phyloP scores from a whole-genome alignment of 805 yeast genomes.

The Teunomyces aglyptinius region DNA sequence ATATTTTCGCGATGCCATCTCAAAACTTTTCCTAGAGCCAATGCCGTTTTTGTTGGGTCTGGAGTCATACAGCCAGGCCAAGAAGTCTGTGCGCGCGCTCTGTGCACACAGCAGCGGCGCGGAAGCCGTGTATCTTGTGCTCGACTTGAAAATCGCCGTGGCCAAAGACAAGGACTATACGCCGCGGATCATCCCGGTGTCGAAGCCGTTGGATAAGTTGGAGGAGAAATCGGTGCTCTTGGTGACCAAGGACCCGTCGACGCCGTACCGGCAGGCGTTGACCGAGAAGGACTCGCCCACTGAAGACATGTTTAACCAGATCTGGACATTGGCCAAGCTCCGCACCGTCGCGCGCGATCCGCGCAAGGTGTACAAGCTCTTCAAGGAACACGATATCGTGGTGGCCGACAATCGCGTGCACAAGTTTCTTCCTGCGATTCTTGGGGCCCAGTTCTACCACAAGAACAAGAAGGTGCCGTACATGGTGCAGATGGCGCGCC shows the following conservation, averaged over 20 bases:
- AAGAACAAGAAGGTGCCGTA: constrained; percentile 67
- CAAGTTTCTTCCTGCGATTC: constrained; percentile 53
- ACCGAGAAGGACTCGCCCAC: constrained; percentile 52
- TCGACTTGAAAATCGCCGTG: constrained; percentile 48
- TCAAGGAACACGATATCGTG: constrained; percentile 62
- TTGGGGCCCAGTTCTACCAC: constrained; percentile 61
- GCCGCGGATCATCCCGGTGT: constrained; percentile 60
- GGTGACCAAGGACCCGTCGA: constrained; percentile 73
- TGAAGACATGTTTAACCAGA: constrained; percentile 58
- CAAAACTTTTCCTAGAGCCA: neutral
- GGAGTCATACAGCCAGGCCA: constrained; percentile 12
- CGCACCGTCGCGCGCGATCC: constrained; percentile 45
- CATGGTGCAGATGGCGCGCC: constrained; percentile 58
- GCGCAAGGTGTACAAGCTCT: constrained; percentile 46
- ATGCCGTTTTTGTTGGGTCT: constrained; percentile 15
- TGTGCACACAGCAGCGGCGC: constrained; percentile 17
- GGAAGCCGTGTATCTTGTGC: constrained; percentile 39
- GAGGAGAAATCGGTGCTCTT: constrained; percentile 54
- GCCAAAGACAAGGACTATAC: constrained; percentile 45
- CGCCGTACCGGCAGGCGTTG: constrained; percentile 50
- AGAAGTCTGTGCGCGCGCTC: constrained; percentile 14
- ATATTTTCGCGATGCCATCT: constrained; percentile 1
- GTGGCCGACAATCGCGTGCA: constrained; percentile 70
- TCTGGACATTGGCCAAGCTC: constrained; percentile 58
- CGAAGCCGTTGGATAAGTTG: constrained; percentile 48